These are phyloP conservation scores for Aegilops umbellulata DNA, from an alignment of 176 grass and related monocot species.

Conservation along the genomic window DNA sequence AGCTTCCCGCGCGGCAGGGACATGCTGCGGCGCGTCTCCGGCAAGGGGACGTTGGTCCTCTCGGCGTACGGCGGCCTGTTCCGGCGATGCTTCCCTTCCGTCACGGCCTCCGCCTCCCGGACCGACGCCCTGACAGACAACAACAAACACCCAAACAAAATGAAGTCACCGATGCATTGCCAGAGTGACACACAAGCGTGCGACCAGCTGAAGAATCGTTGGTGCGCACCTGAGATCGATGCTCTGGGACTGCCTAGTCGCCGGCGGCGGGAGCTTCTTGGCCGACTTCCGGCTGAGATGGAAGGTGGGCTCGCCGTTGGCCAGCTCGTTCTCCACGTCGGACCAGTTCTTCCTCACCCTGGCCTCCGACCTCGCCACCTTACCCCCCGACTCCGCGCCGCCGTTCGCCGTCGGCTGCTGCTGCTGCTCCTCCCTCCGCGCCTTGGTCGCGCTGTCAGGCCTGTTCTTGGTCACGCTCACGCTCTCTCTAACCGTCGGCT, in stretches of 20 bases:
- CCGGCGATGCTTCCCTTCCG: constrained; percentile 52
- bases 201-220: neutral
- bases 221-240: constrained; percentile 41
- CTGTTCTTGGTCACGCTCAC: constrained; percentile 40
- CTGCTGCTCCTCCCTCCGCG: constrained; percentile 24
- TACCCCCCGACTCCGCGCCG: neutral
- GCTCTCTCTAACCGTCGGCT: constrained; percentile 22
- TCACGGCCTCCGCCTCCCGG: constrained; percentile 46
- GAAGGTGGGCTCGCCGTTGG: constrained; percentile 25
- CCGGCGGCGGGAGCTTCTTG: constrained; percentile 33
- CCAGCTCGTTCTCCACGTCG: constrained; percentile 54
- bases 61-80: constrained; percentile 39
- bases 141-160: neutral
- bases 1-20: constrained; percentile 70
- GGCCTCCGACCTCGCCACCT: constrained; percentile 13
- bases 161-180: neutral
- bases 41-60: constrained; percentile 34
- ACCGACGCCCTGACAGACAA: constrained; percentile 33
- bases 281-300: constrained; percentile 5
- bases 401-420: neutral
- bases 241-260: constrained; percentile 47
- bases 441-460: constrained; percentile 25
- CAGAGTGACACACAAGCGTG: neutral
- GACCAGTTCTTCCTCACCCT: constrained; percentile 26
- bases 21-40: constrained; percentile 50